Evolutionary conservation across 129 eudicot genomes (phyloP).

Genomic region (Apium graveolens): DNA sequence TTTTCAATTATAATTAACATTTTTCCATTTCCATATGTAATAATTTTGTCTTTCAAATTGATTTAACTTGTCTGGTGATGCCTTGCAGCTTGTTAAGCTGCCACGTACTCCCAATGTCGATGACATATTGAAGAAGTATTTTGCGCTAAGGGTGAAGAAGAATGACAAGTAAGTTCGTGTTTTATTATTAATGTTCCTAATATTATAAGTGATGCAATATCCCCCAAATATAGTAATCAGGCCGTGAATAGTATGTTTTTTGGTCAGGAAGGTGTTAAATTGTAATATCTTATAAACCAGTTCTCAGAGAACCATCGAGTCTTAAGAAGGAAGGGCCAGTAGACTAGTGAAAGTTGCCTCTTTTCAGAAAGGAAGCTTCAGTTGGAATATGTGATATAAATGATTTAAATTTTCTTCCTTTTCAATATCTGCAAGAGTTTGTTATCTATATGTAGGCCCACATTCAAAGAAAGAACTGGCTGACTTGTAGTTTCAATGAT

Average conservation of each 20-base stretch:
- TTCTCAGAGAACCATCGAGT: too few species aligned
- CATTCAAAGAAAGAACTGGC: too few species aligned
- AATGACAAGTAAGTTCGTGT: slow-evolving; percentile 53
- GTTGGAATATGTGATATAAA: too few species aligned
- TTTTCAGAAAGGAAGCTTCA: too few species aligned
- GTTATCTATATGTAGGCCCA: too few species aligned
- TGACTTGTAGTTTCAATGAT: too few species aligned
- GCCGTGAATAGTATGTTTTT: not conserved
- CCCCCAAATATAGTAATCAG: not conserved
- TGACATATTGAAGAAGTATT: slow-evolving; percentile 50
- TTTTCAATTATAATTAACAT: not conserved
- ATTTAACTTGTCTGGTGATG: too few species aligned
- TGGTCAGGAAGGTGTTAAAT: not conserved
- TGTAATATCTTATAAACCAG: not conserved
- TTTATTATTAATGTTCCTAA: slow-evolving; percentile 15
- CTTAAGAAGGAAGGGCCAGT: too few species aligned
- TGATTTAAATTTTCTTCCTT: too few species aligned
- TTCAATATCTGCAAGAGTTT: too few species aligned
- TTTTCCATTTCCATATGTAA: not conserved
- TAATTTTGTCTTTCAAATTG: too few species aligned
- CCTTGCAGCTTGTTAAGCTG: slow-evolving; percentile 65
- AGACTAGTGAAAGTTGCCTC: too few species aligned
- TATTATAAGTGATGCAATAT: not conserved
- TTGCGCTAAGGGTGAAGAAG: slow-evolving; percentile 32
- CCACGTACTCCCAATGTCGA: slow-evolving; percentile 70